A percentile compares a stretch with the other conserved stretches of the same genome.
These are phyloP conservation scores for Monilinia polystroma DNA, from an alignment of 2,329 filamentous ascomycete genomes.

Conservation along the genomic window DNA sequence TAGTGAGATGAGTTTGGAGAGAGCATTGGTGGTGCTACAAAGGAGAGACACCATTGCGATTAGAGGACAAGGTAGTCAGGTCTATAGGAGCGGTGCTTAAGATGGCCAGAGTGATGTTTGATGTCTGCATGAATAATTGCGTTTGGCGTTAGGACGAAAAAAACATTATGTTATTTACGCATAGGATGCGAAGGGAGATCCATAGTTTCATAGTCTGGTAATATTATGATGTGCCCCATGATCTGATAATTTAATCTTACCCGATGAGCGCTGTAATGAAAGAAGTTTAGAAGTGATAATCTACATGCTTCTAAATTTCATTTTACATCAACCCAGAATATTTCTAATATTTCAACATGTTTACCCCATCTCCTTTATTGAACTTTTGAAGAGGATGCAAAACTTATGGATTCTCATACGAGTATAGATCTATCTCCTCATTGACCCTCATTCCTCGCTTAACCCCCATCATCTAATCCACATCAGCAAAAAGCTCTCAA, in stretches of 20 bases:
- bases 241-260: not conserved
- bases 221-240: not conserved
- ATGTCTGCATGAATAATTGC: slow-evolving; percentile 10
- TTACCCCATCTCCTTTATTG: not conserved
- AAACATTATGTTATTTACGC: slow-evolving; percentile 1
- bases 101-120: not conserved
- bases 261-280: not conserved
- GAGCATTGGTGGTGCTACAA: slow-evolving; percentile 82
- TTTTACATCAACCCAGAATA: not conserved
- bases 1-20: slow-evolving; percentile 79
- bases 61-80: slow-evolving; percentile 71
- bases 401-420: too few species aligned
- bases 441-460: not conserved
- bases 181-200: not conserved
- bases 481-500: too few species aligned
- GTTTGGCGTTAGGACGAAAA: slow-evolving; percentile 15
- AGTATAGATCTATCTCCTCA: not conserved
- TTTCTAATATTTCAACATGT: not conserved
- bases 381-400: too few species aligned
- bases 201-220: not conserved
- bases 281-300: not conserved
- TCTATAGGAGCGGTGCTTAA: slow-evolving; percentile 70
- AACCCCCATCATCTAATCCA: too few species aligned
- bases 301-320: not conserved
- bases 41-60: slow-evolving; percentile 84